Percentiles rank a stretch among this genome's conserved stretches.
These are phyloP conservation scores for Phytophthora syringae DNA, from an alignment of 352 stramenopile genomes.

Conservation along the genomic window DNA sequence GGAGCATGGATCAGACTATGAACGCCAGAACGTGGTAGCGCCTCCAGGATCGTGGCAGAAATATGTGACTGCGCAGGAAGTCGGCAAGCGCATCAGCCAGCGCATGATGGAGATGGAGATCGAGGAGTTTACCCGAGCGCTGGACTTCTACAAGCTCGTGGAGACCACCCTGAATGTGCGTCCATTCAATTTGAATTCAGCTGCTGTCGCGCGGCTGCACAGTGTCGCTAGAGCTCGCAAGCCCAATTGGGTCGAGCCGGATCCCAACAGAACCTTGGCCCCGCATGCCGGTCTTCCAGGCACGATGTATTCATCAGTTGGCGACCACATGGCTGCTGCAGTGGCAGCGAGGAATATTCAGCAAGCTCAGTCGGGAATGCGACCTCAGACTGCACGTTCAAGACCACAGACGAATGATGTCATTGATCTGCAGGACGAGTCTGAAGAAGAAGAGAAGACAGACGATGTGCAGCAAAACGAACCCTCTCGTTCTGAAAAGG, in stretches of 20 bases:
- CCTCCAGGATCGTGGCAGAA: conserved; percentile 40
- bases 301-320: conserved; percentile 8
- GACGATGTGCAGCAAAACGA: not conserved
- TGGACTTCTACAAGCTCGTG: conserved; percentile 47
- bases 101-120: conserved; percentile 42
- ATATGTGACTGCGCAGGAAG: conserved; percentile 35
- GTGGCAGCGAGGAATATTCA: conserved; percentile 9
- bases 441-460: conserved; percentile 37
- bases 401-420: conserved; percentile 10
- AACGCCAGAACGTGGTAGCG: conserved; percentile 19
- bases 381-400: not conserved
- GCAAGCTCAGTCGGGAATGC: not conserved
- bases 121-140: conserved; percentile 30
- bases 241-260: conserved; percentile 24
- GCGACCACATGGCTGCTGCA: conserved; percentile 6
- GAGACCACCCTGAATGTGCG: conserved; percentile 37
- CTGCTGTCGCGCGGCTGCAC: conserved; percentile 10
- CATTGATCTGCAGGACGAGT: conserved; percentile 43
- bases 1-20: not conserved
- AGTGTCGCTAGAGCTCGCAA: not conserved
- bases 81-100: conserved; percentile 41
- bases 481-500: not conserved
- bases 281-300: conserved; percentile 7
- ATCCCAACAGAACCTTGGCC: conserved; percentile 11
- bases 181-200: conserved; percentile 33